Evolutionary conservation across 176 grass and related monocot genomes (phyloP).

Genomic region (Calamus simplicifolius): DNA sequence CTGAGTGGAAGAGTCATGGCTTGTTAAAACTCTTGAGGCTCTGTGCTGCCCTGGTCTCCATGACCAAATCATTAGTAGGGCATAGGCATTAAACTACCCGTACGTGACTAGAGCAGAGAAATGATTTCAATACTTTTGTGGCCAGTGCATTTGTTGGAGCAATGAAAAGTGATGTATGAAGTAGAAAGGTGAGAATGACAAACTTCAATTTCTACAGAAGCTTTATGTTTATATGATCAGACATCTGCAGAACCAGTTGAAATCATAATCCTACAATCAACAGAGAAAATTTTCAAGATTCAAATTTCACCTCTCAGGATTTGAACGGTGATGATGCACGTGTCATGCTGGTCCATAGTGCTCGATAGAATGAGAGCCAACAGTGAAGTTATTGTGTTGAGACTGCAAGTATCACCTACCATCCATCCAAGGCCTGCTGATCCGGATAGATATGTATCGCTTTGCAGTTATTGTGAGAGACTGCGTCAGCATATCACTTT

Average conservation of each 20-base stretch:
- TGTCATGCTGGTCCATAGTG: neutral
- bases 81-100: conserved; percentile 26
- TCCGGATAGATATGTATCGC: neutral
- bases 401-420: neutral
- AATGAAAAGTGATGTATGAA: conserved; percentile 14
- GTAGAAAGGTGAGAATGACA: neutral
- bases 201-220: conserved; percentile 31
- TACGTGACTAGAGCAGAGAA: conserved; percentile 4
- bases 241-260: neutral
- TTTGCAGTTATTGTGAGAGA: neutral
- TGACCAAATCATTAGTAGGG: conserved; percentile 67
- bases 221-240: neutral
- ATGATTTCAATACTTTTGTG: conserved; percentile 10
- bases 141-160: conserved; percentile 35
- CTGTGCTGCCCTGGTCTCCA: conserved; percentile 18
- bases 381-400: neutral
- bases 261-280: neutral
- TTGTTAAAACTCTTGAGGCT: conserved; percentile 2
- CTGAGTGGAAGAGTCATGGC: neutral
- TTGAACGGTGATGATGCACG: neutral
- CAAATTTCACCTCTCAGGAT: too few species aligned
- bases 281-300: too few species aligned
- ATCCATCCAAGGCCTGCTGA: conserved; percentile 13
- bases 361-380: neutral
- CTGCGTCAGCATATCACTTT: too few species aligned